A percentile compares a stretch with the other conserved stretches of the same genome.
Conservation (phyloP, 129 eudicot species). For the Chrysanthemum lavandulifolium region DNA sequence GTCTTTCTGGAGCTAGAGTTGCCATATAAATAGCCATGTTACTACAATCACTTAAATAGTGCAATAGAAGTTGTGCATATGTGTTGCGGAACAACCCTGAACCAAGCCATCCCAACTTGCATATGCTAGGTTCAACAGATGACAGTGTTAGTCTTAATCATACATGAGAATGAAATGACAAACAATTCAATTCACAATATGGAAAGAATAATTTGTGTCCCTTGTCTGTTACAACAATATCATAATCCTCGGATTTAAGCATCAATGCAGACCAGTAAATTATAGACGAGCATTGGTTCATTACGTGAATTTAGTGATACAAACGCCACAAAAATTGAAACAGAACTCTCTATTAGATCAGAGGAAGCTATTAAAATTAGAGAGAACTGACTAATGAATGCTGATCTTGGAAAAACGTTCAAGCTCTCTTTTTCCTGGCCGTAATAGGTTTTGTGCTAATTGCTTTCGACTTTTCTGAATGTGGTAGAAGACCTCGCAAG, state of each 20-base stretch:
- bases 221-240: not conserved
- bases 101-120: not conserved
- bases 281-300: not conserved
- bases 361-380: too few relatives aligned
- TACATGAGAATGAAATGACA: not conserved
- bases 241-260: not conserved
- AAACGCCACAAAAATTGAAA: not conserved
- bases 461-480: slow-evolving; percentile 29
- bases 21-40: not conserved
- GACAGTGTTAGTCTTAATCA: not conserved
- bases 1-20: not conserved
- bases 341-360: not conserved
- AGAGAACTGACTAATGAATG: not conserved
- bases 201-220: not conserved
- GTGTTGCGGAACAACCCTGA: not conserved
- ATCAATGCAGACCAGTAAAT: not conserved
- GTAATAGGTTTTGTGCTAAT: not conserved
- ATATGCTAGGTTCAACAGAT: not conserved
- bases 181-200: not conserved
- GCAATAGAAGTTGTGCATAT: too few relatives aligned
- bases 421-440: not conserved
- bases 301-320: not conserved
- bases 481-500: slow-evolving; percentile 62
- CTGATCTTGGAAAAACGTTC: not conserved
- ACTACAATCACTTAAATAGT: too few relatives aligned